phyloP scores from a whole-genome alignment of 2,329 filamentous ascomycete species.

The Ceratocystis destructans region DNA sequence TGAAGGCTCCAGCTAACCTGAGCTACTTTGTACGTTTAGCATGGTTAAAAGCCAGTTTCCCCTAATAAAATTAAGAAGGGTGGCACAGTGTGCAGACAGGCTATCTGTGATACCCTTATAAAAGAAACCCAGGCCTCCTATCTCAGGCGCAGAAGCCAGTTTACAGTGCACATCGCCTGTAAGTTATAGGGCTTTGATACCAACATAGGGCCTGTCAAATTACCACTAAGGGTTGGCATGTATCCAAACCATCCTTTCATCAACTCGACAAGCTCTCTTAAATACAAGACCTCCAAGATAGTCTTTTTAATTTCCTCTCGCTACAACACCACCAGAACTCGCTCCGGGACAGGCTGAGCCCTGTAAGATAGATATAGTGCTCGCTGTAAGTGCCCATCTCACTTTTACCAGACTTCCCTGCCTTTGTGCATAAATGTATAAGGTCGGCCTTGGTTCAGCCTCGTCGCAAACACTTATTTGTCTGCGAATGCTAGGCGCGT shows the following conservation, averaged over 20 bases:
- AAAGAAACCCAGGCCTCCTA: too few relatives aligned
- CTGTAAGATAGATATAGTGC: not conserved
- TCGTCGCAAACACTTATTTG: constrained; percentile 14
- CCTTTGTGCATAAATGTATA: not conserved
- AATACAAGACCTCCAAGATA: not conserved
- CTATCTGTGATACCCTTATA: too few relatives aligned
- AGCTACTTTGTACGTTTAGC: not conserved
- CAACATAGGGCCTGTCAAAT: not conserved
- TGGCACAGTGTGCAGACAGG: too few relatives aligned
- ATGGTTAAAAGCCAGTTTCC: too few relatives aligned
- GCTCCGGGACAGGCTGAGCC: not conserved
- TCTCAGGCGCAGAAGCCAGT: not conserved
- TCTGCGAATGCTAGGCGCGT: not conserved
- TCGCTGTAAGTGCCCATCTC: constrained; percentile 10
- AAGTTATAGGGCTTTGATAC: not conserved
- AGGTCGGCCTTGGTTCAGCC: constrained; percentile 10
- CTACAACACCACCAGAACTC: not conserved
- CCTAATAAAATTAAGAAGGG: too few relatives aligned
- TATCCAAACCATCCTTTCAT: not conserved
- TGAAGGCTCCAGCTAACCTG: not conserved
- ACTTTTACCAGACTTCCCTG: not conserved
- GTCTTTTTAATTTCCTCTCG: not conserved
- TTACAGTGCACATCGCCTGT: not conserved
- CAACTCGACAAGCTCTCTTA: not conserved
- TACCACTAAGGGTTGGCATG: not conserved